These are phyloP conservation scores for Cyclotella sp. DNA, from an alignment of 108 stramenopile species.

Conservation along the genomic window DNA sequence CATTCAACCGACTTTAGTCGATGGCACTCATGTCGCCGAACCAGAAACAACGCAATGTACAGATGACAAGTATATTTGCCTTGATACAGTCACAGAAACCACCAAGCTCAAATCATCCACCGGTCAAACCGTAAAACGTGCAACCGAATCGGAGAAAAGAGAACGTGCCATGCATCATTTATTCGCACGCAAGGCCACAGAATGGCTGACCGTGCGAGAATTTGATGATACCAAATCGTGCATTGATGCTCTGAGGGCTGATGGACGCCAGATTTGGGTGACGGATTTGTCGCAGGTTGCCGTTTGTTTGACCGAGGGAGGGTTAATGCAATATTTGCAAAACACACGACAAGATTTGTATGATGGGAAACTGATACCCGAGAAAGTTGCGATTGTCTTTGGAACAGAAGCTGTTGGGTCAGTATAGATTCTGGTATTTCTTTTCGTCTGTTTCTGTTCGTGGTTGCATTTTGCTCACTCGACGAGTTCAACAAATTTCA, in stretches of 20 bases:
- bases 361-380: slow-evolving; percentile 61
- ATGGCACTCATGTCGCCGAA: neutral
- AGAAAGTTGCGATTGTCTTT: slow-evolving; percentile 89
- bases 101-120: slow-evolving; percentile 27
- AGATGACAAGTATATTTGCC: slow-evolving; percentile 10
- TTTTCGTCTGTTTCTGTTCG: neutral
- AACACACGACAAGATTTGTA: slow-evolving; percentile 15
- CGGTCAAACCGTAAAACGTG: slow-evolving; percentile 34
- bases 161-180: slow-evolving; percentile 77
- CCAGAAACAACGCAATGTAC: slow-evolving; percentile 10
- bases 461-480: no score
- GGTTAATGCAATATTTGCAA: slow-evolving; percentile 24
- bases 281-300: slow-evolving; percentile 89
- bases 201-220: slow-evolving; percentile 84
- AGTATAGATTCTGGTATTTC: neutral
- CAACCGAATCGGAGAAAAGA: slow-evolving; percentile 63
- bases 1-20: slow-evolving; percentile 41
- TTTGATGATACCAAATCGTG: slow-evolving; percentile 74
- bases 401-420: slow-evolving; percentile 89
- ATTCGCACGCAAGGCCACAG: slow-evolving; percentile 88
- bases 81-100: slow-evolving; percentile 22
- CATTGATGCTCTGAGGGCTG: slow-evolving; percentile 57
- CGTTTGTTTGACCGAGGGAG: slow-evolving; percentile 57
- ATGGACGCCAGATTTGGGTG: slow-evolving; percentile 80
- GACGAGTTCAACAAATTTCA: neutral